Conservation (phyloP, 139 green algal species). For the Picochlorum costavermella region DNA sequence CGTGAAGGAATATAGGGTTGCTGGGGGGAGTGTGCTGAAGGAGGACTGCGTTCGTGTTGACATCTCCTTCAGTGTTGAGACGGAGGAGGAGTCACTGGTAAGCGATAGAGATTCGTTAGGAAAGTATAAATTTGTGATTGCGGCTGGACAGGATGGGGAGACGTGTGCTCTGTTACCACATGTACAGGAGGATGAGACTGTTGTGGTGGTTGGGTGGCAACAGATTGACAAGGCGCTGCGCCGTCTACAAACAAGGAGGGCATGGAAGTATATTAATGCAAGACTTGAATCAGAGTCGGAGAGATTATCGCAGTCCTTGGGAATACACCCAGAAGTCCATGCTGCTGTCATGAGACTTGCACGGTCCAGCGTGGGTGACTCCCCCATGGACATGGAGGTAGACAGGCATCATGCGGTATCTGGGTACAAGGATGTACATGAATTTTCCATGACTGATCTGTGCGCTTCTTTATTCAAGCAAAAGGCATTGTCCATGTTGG, state of each 20-base stretch:
- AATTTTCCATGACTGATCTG: too few species aligned
- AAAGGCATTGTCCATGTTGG: too few species aligned
- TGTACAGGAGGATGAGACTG: not conserved
- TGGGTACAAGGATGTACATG: too few species aligned
- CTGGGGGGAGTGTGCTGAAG: not conserved
- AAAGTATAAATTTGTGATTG: not conserved
- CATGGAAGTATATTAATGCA: not conserved
- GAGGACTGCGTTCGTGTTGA: not conserved
- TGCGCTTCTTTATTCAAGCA: not conserved
- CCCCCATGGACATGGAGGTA: too few species aligned
- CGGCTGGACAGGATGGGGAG: not conserved
- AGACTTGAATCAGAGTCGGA: not conserved
- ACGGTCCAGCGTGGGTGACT: too few species aligned
- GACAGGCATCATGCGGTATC: too few species aligned
- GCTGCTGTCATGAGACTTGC: too few species aligned
- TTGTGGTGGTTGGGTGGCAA: not conserved
- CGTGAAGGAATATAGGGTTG: not conserved
- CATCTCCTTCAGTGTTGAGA: constrained; percentile 2
- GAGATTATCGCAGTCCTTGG: not conserved
- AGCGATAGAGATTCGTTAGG: not conserved
- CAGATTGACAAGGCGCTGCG: not conserved
- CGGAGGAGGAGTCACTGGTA: not conserved
- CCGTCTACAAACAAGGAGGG: not conserved
- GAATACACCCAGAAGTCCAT: too few species aligned
- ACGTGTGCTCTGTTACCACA: not conserved